A percentile compares a stretch with the other conserved stretches of the same genome.
Conservation (phyloP, 441 rosid species). For the Bruguiera hainesii region DNA sequence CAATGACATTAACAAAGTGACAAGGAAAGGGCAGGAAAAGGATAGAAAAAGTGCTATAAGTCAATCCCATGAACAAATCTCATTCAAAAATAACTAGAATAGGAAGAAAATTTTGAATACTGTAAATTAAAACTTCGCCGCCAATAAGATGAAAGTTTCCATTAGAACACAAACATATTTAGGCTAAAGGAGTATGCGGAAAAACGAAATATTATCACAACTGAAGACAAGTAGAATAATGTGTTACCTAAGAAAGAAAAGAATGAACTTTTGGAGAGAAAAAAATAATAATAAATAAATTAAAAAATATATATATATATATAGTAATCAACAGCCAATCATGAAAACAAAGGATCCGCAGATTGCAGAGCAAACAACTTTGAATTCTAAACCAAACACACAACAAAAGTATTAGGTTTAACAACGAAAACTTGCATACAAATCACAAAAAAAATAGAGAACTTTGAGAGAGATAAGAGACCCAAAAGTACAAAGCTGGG, state of each 20-base stretch:
- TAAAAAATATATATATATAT: background rate
- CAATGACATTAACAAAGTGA: background rate
- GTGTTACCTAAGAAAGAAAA: background rate
- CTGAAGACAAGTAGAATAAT: background rate
- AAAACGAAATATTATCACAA: background rate
- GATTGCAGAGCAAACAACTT: background rate
- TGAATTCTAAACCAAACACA: slow-evolving; percentile 11
- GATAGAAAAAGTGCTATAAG: background rate
- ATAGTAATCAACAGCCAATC: background rate
- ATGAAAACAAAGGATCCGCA: background rate
- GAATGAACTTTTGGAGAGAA: background rate
- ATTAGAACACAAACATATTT: too few relatives aligned
- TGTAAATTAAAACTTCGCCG: too few relatives aligned
- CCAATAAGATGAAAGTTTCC: too few relatives aligned
- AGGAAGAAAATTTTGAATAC: background rate
- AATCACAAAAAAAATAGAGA: background rate
- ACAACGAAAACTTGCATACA: background rate
- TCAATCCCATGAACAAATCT: too few relatives aligned
- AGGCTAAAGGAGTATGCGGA: background rate
- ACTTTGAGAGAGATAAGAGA: slow-evolving; percentile 6
- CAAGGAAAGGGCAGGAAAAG: background rate
- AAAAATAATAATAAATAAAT: too few relatives aligned
- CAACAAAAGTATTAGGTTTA: too few relatives aligned
- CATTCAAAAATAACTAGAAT: background rate
- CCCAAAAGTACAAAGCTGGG: slow-evolving; percentile 2